A percentile compares a stretch with the other conserved stretches of the same genome.
phyloP scores from a whole-genome alignment of 1,284 basidiomycete species.

The Ganoderma leucocontextum region DNA sequence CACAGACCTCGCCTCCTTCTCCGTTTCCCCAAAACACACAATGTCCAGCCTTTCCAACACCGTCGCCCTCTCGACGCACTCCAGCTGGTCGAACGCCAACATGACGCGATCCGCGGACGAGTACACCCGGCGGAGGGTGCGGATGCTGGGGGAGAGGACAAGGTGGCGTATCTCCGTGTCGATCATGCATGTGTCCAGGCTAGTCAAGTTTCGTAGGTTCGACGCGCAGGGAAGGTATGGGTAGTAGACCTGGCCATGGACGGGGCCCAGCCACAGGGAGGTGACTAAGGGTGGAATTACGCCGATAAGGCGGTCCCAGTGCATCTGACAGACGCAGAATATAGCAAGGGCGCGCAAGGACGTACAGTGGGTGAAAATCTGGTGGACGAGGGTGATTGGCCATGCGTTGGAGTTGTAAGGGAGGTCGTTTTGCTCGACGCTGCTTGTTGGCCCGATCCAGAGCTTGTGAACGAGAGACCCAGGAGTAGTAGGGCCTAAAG shows the following conservation, averaged over 20 bases:
- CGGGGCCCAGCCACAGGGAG: constrained; percentile 45
- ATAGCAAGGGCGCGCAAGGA: constrained; percentile 42
- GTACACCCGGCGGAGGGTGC: constrained; percentile 42
- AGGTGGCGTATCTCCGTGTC: constrained; percentile 46
- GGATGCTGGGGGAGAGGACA: constrained; percentile 42
- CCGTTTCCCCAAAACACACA: constrained; percentile 31
- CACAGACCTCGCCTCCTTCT: constrained; percentile 13
- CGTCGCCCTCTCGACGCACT: constrained; percentile 37
- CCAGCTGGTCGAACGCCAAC: constrained; percentile 43
- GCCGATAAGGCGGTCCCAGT: constrained; percentile 43
- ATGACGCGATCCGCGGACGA: constrained; percentile 31
- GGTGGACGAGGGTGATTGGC: constrained; percentile 45
- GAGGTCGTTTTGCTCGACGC: constrained; percentile 39
- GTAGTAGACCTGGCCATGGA: constrained; percentile 45
- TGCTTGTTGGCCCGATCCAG: constrained; percentile 44
- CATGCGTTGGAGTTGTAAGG: constrained; percentile 43
- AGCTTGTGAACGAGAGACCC: constrained; percentile 39
- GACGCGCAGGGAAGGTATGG: constrained; percentile 37
- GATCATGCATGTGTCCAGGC: constrained; percentile 45
- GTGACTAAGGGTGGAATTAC: constrained; percentile 44
- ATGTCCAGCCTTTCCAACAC: constrained; percentile 43
- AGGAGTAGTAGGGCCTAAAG: constrained; percentile 26
- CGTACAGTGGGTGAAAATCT: constrained; percentile 42
- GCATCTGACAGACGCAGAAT: constrained; percentile 43
- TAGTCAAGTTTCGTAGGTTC: constrained; percentile 43